These are phyloP conservation scores for Hordeum vulgare DNA, from an alignment of 176 grass and related monocot genomes.

Conservation along the genomic window DNA sequence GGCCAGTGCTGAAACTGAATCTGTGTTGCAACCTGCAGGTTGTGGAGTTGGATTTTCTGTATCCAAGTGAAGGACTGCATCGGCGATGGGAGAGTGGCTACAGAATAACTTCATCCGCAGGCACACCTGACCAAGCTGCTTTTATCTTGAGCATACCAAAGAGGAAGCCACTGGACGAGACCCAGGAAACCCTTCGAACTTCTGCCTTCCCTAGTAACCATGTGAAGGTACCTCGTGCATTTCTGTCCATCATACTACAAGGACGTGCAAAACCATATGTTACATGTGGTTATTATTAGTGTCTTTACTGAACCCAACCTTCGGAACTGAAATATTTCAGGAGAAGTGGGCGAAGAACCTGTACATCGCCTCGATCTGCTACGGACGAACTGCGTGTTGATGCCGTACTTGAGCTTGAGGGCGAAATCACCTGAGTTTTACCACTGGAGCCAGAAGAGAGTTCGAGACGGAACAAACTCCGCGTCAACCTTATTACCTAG, in stretches of 20 bases:
- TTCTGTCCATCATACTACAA: neutral
- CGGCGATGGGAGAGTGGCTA: slow-evolving; percentile 67
- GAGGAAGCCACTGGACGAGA: slow-evolving; percentile 71
- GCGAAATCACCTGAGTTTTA: neutral
- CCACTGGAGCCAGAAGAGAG: slow-evolving; percentile 9
- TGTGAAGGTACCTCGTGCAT: slow-evolving; percentile 45
- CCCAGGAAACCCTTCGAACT: slow-evolving; percentile 81
- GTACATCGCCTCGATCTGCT: slow-evolving; percentile 66
- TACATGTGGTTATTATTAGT: neutral
- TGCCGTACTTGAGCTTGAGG: neutral
- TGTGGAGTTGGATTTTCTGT: slow-evolving; percentile 86
- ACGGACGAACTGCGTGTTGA: slow-evolving; percentile 64
- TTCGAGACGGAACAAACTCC: neutral
- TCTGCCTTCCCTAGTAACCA: slow-evolving; percentile 73
- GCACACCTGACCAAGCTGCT: slow-evolving; percentile 67
- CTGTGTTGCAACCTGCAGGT: slow-evolving; percentile 32
- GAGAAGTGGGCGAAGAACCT: slow-evolving; percentile 82
- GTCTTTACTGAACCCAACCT: neutral
- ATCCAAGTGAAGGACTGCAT: slow-evolving; percentile 85
- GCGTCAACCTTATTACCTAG: neutral
- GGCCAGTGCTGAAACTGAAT: neutral
- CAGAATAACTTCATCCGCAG: slow-evolving; percentile 77
- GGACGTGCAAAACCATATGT: neutral
- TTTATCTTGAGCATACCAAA: slow-evolving; percentile 78
- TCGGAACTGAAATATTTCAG: neutral